Conservation (phyloP, 139 green algal species). For the Deuterostichococcus epilithicus region DNA sequence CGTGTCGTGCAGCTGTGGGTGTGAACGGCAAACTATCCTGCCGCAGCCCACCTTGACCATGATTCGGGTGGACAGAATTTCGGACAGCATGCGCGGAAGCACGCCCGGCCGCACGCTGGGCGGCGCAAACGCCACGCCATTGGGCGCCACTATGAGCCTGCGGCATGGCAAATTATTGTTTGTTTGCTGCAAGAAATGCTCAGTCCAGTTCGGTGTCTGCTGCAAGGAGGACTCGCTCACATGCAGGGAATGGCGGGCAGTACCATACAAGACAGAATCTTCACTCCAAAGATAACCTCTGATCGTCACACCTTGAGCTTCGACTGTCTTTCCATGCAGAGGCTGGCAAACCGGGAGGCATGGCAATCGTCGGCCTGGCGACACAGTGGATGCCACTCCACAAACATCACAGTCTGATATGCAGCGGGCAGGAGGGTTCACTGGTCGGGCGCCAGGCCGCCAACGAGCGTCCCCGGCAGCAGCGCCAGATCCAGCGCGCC, state of each 20-base stretch:
- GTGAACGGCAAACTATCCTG: no score
- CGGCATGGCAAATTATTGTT: neutral
- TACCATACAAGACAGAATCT: neutral
- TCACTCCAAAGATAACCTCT: neutral
- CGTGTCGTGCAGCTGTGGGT: no score
- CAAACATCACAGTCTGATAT: no score
- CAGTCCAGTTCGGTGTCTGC: neutral
- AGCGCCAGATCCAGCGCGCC: slow-evolving; percentile 15
- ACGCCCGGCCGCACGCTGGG: slow-evolving; percentile 67
- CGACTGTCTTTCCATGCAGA: neutral
- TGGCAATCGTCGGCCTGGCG: no score
- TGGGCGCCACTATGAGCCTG: slow-evolving; percentile 74
- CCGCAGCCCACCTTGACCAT: slow-evolving; percentile 63
- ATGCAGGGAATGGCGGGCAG: no score
- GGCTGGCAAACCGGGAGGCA: no score
- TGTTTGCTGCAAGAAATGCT: neutral
- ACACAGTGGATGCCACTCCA: no score
- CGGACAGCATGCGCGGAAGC: slow-evolving; percentile 86
- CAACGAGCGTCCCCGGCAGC: slow-evolving; percentile 13
- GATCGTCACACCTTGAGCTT: neutral
- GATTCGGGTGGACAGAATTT: slow-evolving; percentile 92
- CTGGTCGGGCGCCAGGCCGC: slow-evolving; percentile 20
- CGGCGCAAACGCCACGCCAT: slow-evolving; percentile 80
- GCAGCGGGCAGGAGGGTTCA: neutral
- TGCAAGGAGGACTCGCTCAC: no score